phyloP scores from a whole-genome alignment of 108 stramenopile genomes.

The Cyclotella cryptica region DNA sequence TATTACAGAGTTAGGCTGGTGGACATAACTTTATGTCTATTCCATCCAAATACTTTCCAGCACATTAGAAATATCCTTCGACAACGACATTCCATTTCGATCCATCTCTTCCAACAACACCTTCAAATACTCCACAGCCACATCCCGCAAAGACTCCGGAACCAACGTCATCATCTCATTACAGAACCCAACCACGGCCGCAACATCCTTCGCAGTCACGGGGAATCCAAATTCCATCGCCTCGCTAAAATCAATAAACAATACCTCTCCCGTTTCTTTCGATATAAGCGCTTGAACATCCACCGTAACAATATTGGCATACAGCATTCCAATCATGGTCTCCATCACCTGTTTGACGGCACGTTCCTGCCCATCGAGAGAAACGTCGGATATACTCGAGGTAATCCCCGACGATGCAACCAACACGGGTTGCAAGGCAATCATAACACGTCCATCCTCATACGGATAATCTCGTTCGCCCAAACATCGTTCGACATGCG shows the following conservation, averaged over 20 bases:
- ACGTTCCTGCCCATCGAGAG: conserved; percentile 20
- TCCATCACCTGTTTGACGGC: conserved; percentile 51
- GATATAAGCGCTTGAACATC: conserved; percentile 77
- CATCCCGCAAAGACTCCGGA: conserved; percentile 32
- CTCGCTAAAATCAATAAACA: conserved; percentile 85
- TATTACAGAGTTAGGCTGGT: no score
- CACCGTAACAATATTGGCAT: conserved; percentile 57
- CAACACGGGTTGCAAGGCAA: conserved; percentile 57
- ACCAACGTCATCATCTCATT: conserved; percentile 63
- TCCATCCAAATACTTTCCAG: conserved; percentile 26
- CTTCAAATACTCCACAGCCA: conserved; percentile 19
- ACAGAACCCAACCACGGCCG: conserved; percentile 57
- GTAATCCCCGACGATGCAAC: conserved; percentile 16
- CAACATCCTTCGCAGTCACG: conserved; percentile 31
- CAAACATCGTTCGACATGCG: conserved; percentile 64
- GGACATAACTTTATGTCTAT: background rate
- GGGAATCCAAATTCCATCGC: conserved; percentile 45
- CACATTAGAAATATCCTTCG: conserved; percentile 16
- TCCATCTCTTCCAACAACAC: background rate
- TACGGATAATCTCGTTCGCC: conserved; percentile 49
- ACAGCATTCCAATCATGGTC: conserved; percentile 68
- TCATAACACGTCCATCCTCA: conserved; percentile 58
- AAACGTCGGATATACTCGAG: conserved; percentile 47
- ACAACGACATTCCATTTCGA: background rate
- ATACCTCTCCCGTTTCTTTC: conserved; percentile 52